Percentiles rank a stretch among this genome's conserved stretches.
phyloP scores from a whole-genome alignment of 192 early-diverging fungal genomes.

The Geranomyces michiganensis region DNA sequence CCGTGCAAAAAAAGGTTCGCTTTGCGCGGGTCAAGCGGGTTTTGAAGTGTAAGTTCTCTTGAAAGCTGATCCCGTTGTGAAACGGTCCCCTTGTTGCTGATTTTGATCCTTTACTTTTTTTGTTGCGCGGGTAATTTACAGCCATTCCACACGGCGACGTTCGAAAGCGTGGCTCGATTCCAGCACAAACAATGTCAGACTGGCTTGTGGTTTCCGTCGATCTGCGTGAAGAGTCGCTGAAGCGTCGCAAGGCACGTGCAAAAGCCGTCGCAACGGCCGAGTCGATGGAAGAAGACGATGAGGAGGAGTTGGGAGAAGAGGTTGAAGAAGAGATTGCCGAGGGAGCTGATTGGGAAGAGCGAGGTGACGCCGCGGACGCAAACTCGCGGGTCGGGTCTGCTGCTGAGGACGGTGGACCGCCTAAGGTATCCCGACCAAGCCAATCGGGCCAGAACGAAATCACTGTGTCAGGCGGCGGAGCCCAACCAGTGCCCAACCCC shows the following conservation, averaged over 20 bases:
- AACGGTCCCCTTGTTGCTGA: conserved; percentile 7
- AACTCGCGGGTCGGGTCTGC: neutral
- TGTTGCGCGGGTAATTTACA: conserved; percentile 12
- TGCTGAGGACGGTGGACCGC: neutral
- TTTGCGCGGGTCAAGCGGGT: conserved; percentile 51
- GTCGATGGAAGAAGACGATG: conserved; percentile 35
- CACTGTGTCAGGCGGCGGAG: neutral
- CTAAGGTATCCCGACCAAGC: too few relatives aligned
- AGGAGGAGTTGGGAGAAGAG: conserved; percentile 36
- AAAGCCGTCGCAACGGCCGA: conserved; percentile 27
- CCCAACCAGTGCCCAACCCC: neutral
- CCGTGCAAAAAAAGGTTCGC: conserved; percentile 53
- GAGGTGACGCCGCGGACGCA: neutral
- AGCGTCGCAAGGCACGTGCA: conserved; percentile 39
- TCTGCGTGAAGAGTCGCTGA: conserved; percentile 48
- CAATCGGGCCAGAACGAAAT: too few relatives aligned
- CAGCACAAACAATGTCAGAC: conserved; percentile 55
- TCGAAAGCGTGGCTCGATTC: conserved; percentile 51
- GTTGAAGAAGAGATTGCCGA: conserved; percentile 28
- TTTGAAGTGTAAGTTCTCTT: conserved; percentile 46
- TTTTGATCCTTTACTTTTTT: conserved; percentile 7
- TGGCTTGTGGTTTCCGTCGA: conserved; percentile 57
- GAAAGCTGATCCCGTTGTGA: neutral
- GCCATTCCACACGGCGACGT: conserved; percentile 51
- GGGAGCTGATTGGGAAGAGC: conserved; percentile 8